Evolutionary conservation across 108 stramenopile genomes (phyloP), one percentile per base, ranked within the genome.

Genomic region (Skeletonema costatum): DNA sequence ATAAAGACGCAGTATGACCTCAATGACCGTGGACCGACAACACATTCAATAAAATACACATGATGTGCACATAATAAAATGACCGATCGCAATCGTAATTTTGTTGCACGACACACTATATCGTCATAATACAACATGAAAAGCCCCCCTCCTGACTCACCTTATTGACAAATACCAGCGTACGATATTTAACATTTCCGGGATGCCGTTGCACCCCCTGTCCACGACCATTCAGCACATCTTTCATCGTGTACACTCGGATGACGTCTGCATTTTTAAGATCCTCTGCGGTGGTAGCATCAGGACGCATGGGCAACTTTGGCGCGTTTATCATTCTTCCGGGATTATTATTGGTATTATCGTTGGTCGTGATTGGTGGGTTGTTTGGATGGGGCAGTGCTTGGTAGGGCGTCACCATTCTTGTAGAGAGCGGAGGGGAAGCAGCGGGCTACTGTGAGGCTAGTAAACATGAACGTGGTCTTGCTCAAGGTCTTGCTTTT

Each of bases 161-260:
- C 73, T 80, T 80, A 56, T 80, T 80, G 35, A 70, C 74, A 38
- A 53, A 75, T 13, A 82, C 81, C n/a, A 82, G 51, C 25, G 61
- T 71, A 33, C 81, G 68, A 61, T 82, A 82, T 51, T 75, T 82
- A 33, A 71, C 70, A 62, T 82, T 82, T 1, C 81, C 81, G 14
- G 81, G 81, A 72, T 82, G 81, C 29, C 74, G 74, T n/a, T 82
- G 81, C 59, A 82, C 81, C 6, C 81, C 81, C 59, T 75, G 74
- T n/a, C 81, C 81, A 17, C 81, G 60, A 25, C 81, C 81, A 32
- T 82, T 82, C 44, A 82, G 42, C 2, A 82, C 81, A 42, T 82
- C 81, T 11, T 74, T 74, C 5, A 17, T 31, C 12, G 70, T 66
- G 58, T 58, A 32, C 1, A 46, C 38, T 2, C 25, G 60, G 21